Base-by-base conservation (phyloP, 1,284 basidiomycete species). In the Athelia psychrophila region DNA sequence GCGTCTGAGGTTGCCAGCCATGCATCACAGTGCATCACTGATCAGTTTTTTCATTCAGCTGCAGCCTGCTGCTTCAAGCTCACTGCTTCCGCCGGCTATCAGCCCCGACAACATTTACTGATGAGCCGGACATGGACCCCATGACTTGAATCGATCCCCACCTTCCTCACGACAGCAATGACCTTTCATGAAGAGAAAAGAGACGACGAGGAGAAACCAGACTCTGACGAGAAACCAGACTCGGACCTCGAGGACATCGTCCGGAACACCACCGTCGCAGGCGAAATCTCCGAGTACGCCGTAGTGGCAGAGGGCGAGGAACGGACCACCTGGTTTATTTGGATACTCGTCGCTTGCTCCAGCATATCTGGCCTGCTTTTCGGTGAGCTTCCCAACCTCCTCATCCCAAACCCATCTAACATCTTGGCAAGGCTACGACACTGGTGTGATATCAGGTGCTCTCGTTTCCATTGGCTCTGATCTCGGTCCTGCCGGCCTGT, bases 331-430 rank as follows among this genome's bases (percentile, higher is more conserved):
- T 81, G 78, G 77, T 88, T 88, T 54, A 78, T 88, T 1, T 88
- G 86, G 85, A 68, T 83, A 24, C 73, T 89, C 33, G 84, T 88
- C 16, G 64, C 75, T 48, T 84, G 82, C 56, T 81, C 80, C 23
- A 80, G 82, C 50, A 84, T 92, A 51, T 88, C 86, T n/a, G 89
- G 88, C 12, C 64, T 91, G 42, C 74, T 91, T 9, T 92, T 92
- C 57, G 88, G 88, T 86, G 55, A 47, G 83, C 70, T 25, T 16
- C 36, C 22, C 18, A 13, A 13, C 27, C 27, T 5, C 27, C 52
- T 27, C 44, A 40, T 10, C 40, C 38, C 35, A 48, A 15, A 5
- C 33, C 23, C 35, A 49, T 16, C 38, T 33, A 22, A 24, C 55
- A 19, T 50, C n/a, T 25, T 33, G 13, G 27, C 42, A 30, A 88